These are phyloP conservation scores for Irpex sp. DNA, from an alignment of 1,284 basidiomycete genomes.

Conservation along the genomic window DNA sequence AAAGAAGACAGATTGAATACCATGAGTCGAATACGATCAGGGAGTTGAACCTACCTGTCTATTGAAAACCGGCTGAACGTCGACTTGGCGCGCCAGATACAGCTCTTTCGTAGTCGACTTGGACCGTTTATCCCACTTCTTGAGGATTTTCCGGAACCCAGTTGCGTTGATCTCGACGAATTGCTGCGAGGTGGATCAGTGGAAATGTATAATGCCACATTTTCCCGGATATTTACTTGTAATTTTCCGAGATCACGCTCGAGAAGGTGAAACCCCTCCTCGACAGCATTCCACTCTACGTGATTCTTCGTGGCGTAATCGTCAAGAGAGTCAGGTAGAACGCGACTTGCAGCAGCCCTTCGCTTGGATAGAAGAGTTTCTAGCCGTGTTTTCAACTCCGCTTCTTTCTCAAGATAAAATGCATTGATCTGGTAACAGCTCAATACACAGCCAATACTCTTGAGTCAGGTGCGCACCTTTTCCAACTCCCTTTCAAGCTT, in stretches of 20 bases:
- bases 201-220: background rate
- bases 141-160: conserved; percentile 96
- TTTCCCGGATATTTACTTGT: conserved; percentile 53
- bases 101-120: conserved; percentile 95
- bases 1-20: background rate
- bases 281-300: conserved; percentile 89
- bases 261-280: conserved; percentile 94
- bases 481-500: conserved; percentile 97
- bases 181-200: conserved; percentile 52
- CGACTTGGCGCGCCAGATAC: conserved; percentile 95
- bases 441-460: background rate
- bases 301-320: conserved; percentile 58
- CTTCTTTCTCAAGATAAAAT: conserved; percentile 99
- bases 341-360: conserved; percentile 73
- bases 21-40: background rate
- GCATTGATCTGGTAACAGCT: conserved; percentile 80
- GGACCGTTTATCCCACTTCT: conserved; percentile 98
- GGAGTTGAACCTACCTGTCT: conserved; percentile 64
- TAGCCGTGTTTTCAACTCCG: conserved; percentile 89
- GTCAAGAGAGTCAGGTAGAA: conserved; percentile 59
- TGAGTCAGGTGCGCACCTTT: conserved; percentile 58
- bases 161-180: conserved; percentile 98
- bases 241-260: conserved; percentile 97
- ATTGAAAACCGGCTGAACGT: conserved; percentile 97
- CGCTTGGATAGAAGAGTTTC: conserved; percentile 94